Evolutionary conservation across 2,329 filamentous ascomycete genomes (phyloP), one percentile per base, ranked within the genome.

Genomic region (Beauveria sp.): DNA sequence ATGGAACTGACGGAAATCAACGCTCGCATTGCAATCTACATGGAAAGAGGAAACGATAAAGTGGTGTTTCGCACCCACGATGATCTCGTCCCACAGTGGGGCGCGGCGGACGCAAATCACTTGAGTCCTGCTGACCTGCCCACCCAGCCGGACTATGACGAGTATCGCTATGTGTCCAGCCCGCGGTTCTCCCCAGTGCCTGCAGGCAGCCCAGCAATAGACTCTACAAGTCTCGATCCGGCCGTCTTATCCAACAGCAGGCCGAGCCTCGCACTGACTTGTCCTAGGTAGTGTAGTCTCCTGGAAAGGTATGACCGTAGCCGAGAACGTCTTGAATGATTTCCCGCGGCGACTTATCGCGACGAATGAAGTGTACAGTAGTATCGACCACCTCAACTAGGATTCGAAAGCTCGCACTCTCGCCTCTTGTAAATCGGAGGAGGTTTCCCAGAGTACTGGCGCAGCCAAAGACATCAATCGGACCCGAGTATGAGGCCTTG

Each of bases 261-360:
- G 72, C 73, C 0, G 86, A 89, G 0, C 77, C 76, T 51, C 76
- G 77, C 0, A 85, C 80, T 1, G 77, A 77, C 0, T 66, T 12
- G 10, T 82, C 80, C 86, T 87, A 90, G 0, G 77, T 83, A 0
- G 88, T 90, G 67, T 89, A 86, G 1, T 77, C 77, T 53, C 89
- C 84, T 0, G 84, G 85, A 65, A 91, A 90, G 0, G 83, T 79
- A 66, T 90, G 86, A 0, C 87, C 87, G 66, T 79, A 89, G 0
- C 88, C 88, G 18, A 66, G 66, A 0, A 90, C 73, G 18, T 76
- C 76, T 0, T 73, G 65, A 5, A 90, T 84, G 0, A 77, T 68
- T 65, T 88, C 83, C 0, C 70, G 80, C 0, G 86, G 84, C 0
- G 81, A 79, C 50, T 83, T 85, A 66, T 88, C 86, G 24, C 82